Evolutionary conservation across 1,284 basidiomycete genomes (phyloP).

Genomic region (Jaminaea rosea): DNA sequence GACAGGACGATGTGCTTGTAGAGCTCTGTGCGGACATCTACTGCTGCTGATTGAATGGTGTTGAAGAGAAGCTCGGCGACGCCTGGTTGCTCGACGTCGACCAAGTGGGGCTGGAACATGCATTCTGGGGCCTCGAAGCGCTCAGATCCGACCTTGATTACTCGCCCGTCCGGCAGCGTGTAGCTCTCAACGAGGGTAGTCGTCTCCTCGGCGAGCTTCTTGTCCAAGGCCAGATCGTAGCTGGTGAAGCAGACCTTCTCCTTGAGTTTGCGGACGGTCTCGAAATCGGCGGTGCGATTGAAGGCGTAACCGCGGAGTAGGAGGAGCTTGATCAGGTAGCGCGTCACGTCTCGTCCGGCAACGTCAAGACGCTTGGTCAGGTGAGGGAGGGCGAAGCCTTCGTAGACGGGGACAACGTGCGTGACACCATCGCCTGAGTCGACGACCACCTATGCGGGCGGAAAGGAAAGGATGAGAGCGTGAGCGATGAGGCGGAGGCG

Average conservation of each 20-base stretch:
- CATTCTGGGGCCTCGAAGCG: constrained; percentile 99
- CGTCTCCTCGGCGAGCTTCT: constrained; percentile 87
- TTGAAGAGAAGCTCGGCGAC: constrained; percentile 96
- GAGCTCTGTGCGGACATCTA: constrained; percentile 80
- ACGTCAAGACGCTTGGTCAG: constrained; percentile 82
- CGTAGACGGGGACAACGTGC: constrained; percentile 96
- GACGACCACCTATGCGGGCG: too few species aligned
- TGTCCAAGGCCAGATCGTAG: constrained; percentile 91
- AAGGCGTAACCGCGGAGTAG: constrained; percentile 98
- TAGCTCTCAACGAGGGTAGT: constrained; percentile 93
- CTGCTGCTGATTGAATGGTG: constrained; percentile 83
- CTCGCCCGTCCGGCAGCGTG: constrained; percentile 89
- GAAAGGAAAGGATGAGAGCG: background rate
- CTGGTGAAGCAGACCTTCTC: constrained; percentile 86
- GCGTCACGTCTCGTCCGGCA: constrained; percentile 92
- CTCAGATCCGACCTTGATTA: constrained; percentile 94
- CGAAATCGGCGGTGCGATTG: constrained; percentile 97
- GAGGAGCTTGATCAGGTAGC: constrained; percentile 95
- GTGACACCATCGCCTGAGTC: constrained; percentile 99
- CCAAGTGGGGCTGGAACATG: constrained; percentile 98
- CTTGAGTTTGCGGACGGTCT: constrained; percentile 96
- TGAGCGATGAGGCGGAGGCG: background rate
- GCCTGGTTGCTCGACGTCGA: constrained; percentile 93
- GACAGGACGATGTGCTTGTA: constrained; percentile 98
- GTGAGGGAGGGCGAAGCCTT: constrained; percentile 90